Evolutionary conservation across 2,329 filamentous ascomycete species (phyloP), one percentile per base, ranked within the genome.

Genomic region (Colletotrichum lentis): DNA sequence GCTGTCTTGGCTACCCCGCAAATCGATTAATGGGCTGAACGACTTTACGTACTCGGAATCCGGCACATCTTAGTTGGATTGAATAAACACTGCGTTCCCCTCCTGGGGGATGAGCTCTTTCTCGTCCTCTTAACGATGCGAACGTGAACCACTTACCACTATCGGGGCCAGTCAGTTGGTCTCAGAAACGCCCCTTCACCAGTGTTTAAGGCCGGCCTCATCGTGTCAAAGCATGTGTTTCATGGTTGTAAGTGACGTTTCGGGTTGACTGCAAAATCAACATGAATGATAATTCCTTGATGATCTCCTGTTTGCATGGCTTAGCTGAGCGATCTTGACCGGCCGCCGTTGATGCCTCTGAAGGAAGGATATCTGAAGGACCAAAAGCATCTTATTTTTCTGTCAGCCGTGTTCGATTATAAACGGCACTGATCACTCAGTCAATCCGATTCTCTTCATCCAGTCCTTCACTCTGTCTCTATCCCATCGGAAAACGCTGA

Each of bases 241-340:
- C 43, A 46, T 58, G 11, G n/a, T 7, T 18, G 27, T 58, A 39
- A 22, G 43, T 47, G 7, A 37, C 55, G n/a, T 47, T 27, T 37
- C 14, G 3, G 31, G 7, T 16, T 20, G 5, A 8, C 10, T 2
- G 8, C 18, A 11, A 58, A 20, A 3, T 14, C 14, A 35, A 27
- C 22, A 12, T 16, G 11, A 54, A 22, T 3, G 22, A 43, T 64
- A 65, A 43, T 64, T 65, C 66, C 18, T 71, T 77, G 76, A 77
- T 77, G 74, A 77, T 72, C 6, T 70, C 50, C 53, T 71, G 66
- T 72, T 71, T 74, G 75, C 75, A 77, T 77, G 76, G 76, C 76
- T 77, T 77, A 77, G 64, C 76, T 77, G 74, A 77, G 74, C 67
- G 62, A 71, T 70, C 68, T 46, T 64, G 56, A 69, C 69, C 71